Base-by-base conservation (phyloP, 164 flowering plant species). In the Liriodendron chinense region DNA sequence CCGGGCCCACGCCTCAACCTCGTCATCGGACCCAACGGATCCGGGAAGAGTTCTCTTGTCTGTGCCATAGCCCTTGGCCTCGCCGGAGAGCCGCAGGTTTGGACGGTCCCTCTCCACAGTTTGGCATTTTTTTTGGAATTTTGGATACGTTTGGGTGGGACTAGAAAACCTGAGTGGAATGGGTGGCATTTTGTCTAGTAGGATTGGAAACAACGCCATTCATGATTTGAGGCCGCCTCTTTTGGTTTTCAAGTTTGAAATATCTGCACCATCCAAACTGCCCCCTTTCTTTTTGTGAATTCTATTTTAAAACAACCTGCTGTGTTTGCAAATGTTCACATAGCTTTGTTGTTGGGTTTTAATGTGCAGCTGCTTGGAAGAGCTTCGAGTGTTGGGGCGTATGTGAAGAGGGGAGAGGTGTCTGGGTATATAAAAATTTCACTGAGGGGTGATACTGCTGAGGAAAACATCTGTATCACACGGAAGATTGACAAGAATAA, bases 11-110 rank as follows among this genome's bases (percentile, higher is more conserved):
- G 99, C 9, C 84, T 96, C 66, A 96, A 94, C 76, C 87, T 96
- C 53, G 96, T 96, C 5, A 87, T 92, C 71, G 99, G 99, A 48
- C 99, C 99, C 2, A 96, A 96, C 80, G 99, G 99, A 3, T 89
- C 95, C 2, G 98, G 99, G 1, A 96, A 96, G 82, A 96, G 99
- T 78, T 96, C 99, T 43, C 81, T 96, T 65, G 97, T 96, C 13
- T 96, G 99, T 75, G 99, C 97, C 47, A 96, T 96, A 75, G 98
- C 98, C 1, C 91, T 96, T 34, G 97, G 97, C 23, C 97, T 96
- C 66, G 93, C 93, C 16, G 99, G 99, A 14, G 98, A 96, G 82
- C 98, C 99, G 61, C 95, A 88, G 96, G 98, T 93, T 71, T 48
- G 12, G 61, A 61, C 34, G n/a, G 43, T 78, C 50, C 9, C 72